Base-by-base conservation (phyloP, 2,329 filamentous ascomycete species). In the Fusarium oligoseptatum region DNA sequence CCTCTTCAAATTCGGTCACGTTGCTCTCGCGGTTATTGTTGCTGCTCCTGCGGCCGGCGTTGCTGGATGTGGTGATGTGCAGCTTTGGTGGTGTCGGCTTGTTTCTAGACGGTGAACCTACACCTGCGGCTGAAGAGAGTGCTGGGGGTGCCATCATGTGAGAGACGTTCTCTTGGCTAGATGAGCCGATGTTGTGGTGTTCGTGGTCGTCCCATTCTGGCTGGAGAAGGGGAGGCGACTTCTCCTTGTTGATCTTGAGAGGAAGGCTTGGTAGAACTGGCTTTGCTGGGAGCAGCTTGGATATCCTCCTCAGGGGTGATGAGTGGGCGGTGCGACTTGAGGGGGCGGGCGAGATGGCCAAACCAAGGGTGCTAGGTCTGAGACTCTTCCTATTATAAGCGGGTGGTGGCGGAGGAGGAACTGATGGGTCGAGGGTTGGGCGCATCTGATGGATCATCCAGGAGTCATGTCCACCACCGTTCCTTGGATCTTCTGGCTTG, bases 1-100 rank as follows among this genome's bases (percentile, higher is more conserved):
- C 85, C 80, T 90, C 85, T 70, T 89, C 87, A 67, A 89, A 87
- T 80, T 90, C 84, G 10, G 88, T 86, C 71, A 88, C 81, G 66
- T 85, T 82, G 79, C 88, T 86, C 66, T 86, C 84, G 24, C 82
- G 82, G 11, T 80, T 77, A 41, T 72, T 62, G 14, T 48, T 29
- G 52, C 45, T 36, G 45, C 56, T 50, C 60, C 45, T 32, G 10
- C 48, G 27, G n/a, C 60, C 41, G 15, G 66, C 55, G 27, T 50
- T 34, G 37, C 67, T 67, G 11, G 70, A 24, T n/a, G 67, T 48
- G 14, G 80, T 80, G 22, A 82, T 82, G 24, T 78, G 66, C 15
- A 83, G 61, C 63, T 78, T 81, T 1, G 80, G 79, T 12, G 78
- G 78, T 4, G 70, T 60, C 37, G 70, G 71, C 55, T 72, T 70